Conservation (phyloP, 2,329 filamentous ascomycete genomes). For the Xylaria sp. region DNA sequence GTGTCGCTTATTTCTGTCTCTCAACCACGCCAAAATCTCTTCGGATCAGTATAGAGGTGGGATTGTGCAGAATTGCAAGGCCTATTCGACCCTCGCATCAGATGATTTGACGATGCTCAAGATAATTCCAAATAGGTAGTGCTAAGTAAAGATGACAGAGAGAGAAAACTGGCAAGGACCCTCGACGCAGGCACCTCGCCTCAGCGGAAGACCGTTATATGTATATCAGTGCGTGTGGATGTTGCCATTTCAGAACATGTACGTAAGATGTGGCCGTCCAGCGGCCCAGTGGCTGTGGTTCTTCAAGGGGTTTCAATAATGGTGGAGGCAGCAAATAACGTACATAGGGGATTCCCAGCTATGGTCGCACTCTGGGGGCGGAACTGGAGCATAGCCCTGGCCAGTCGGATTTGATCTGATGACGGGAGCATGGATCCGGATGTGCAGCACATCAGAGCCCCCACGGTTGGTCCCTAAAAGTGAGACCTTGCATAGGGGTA, state of each 20-base stretch:
- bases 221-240: not conserved
- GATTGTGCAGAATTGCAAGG: not conserved
- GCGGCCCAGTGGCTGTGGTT: too few species aligned
- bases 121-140: not conserved
- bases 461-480: too few species aligned
- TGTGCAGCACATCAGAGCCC: too few species aligned
- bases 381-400: constrained; percentile 21
- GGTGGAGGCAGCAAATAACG: constrained; percentile 3
- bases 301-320: too few species aligned
- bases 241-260: constrained; percentile 3
- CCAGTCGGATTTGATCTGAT: constrained; percentile 13
- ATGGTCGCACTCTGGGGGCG: constrained; percentile 23
- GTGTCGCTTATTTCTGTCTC: not conserved
- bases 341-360: constrained; percentile 9
- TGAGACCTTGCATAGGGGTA: not conserved
- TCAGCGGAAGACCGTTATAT: constrained; percentile 13
- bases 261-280: constrained; percentile 10
- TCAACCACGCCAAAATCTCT: not conserved
- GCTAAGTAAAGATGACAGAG: not conserved
- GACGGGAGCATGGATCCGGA: constrained; percentile 2
- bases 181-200: constrained; percentile 32
- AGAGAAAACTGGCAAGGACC: not conserved
- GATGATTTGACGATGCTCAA: not conserved
- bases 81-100: not conserved
- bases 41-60: not conserved